Base-by-base conservation (phyloP, 805 yeast species). In the Candida glaebosa region DNA sequence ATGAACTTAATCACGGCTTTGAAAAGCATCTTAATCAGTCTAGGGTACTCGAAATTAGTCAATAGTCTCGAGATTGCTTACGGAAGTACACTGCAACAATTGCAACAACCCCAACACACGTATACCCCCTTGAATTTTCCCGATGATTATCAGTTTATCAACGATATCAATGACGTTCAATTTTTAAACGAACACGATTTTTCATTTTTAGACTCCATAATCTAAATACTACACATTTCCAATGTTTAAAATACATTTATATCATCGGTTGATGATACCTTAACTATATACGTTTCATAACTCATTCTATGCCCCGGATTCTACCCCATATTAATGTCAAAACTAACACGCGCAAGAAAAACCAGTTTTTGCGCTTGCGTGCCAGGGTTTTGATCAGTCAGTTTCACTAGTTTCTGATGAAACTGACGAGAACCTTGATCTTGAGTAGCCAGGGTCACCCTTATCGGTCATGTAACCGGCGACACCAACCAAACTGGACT, bases 121-220 rank as follows among this genome's bases (percentile, higher is more conserved):
- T 18, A 18, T 10, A 24, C 38, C 9, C 38, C 38, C n/a, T 15
- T 24, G 15, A 35, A 39, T 5, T 25, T 41, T 3, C 40, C 44
- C 18, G 45, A 43, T 9, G 44, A 41, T 3, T 36, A 41, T 34
- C 38, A 48, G 18, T 18, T 44, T 31, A 41, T 39, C 3, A 42
- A 40, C 18, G 44, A 41, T 31, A 25, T 39, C 8, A 31, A 24
- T 24, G 51, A 46, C 19, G 37, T 41, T 28, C 28, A 39, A 3
- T 48, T 48, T 31, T 24, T 47, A 10, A 39, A 39, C 4, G 40
- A 34, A 9, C 17, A 16, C 14, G 28, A 34, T 31, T 14, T 20
- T n/a, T 17, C 20, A 17, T 30, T 28, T 15, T 36, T 22, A 28
- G 34, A 40, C 15, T 24, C 31, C 4, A 18, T 28, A 10, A 14